Evolutionary conservation across 805 yeast genomes (phyloP), one percentile per base, ranked within the genome.

Genomic region (Pichia insulana): DNA sequence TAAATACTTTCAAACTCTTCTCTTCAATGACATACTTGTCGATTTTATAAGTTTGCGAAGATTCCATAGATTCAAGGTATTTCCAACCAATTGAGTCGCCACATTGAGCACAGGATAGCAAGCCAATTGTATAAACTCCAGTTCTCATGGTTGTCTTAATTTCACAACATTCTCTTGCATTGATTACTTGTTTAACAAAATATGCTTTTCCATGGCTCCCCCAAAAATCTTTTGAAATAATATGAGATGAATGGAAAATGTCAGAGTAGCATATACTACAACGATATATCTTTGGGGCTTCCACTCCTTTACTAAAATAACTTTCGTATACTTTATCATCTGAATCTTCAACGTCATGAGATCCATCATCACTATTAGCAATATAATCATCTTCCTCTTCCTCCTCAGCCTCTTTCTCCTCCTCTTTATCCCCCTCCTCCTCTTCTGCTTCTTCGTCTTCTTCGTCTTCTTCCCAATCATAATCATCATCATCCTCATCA

Each of bases 221-320:
- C 40, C 54, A 51, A 40, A 62, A 62, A 40, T 62, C 59, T 36
- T 53, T 61, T 4, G 64, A 58, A n/a, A 62, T 52, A 12, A 62
- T 46, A 16, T 58, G 45, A 3, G 58, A 49, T 13, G 49, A 47
- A 18, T 50, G 46, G 39, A 61, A 60, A 20, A 62, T 60, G 47
- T 62, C 65, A 17, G 55, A 58, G 46, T 62, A 64, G 37, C 67
- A 62, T 15, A 53, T 42, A 34, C 53, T 51, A 42, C 67, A 62
- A 20, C 64, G 45, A 32, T 58, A 50, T n/a, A 59, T 45, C 13
- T 45, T 47, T 16, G 20, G 18, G 33, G 30, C n/a, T 25, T 22
- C 18, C 25, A 8, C 20, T 9, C 3, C 15, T 19, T 26, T 10
- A 6, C 22, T 11, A 35, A 17, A 20, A 13, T 13, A 7, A n/a